Base-by-base conservation (phyloP, 768 basidiomycete species). In the Mycena epipterygia region DNA sequence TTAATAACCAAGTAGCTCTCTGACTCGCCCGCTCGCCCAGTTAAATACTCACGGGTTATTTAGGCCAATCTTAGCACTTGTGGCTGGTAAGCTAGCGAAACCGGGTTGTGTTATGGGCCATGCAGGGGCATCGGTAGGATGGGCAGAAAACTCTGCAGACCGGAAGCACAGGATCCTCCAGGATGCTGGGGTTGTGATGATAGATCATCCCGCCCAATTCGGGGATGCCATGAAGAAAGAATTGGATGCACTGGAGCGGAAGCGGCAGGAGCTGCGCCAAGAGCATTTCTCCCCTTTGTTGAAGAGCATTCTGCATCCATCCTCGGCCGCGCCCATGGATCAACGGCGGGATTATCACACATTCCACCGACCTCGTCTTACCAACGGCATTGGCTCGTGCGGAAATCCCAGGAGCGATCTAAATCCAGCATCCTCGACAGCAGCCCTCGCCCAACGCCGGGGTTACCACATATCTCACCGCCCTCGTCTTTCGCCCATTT, bases 71-170 rank as follows among this genome's bases (percentile, higher is more conserved):
- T 62, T 63, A 2, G 71, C 62, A 2, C 33, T 73, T 9, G 71
- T 73, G 3, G 67, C 63, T 5, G 71, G 71, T 0, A 55, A 65
- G 23, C 17, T 29, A 6, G 46, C 27, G 13, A 57, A 60, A 21
- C 51, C 63, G 1, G 67, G 64, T 9, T 30, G 33, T 17, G 71
- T 68, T 3, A 73, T 73, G 71, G 71, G 71, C 32, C 71, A 73
- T 49, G 58, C 71, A 0, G 71, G 71, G 7, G 71, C 71, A 35
- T 73, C 63, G 71, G 21, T 25, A 2, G 67, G 62, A 11, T 25
- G 25, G 4, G 61, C 42, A 1, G 63, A 73, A 30, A 30, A 46
- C 39, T 64, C 67, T 6, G 67, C 71, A 13, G 51, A 62, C 19
- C 32, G 42, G 29, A 73, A 73, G 25, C 66, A 64, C 37, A 17